Percentiles rank a stretch among this genome's conserved stretches.
Conservation (phyloP, 768 basidiomycete genomes). For the Leccinum olivaceopallidum region DNA sequence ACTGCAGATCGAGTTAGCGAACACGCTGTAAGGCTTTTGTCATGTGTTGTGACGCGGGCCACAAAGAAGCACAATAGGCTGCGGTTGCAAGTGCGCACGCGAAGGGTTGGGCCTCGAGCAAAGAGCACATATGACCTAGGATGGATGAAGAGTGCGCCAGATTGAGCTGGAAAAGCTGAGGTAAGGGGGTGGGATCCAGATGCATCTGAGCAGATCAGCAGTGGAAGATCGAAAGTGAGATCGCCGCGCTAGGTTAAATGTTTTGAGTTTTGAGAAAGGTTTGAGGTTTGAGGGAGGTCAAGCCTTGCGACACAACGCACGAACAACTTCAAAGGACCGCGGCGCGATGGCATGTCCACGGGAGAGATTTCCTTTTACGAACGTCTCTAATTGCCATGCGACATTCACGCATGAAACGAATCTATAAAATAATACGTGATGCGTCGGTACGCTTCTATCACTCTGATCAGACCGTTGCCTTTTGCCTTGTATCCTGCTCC, state of each 20-base stretch:
- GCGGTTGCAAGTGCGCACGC: conserved; percentile 6
- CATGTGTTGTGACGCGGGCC: conserved; percentile 24
- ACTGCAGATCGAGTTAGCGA: conserved; percentile 28
- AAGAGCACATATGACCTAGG: conserved; percentile 18
- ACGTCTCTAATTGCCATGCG: not conserved
- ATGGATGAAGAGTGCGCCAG: conserved; percentile 4
- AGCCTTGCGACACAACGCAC: not conserved
- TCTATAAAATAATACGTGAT: conserved; percentile 17
- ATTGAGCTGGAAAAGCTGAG: conserved; percentile 12
- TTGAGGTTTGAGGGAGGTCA: not conserved
- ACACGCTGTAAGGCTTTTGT: conserved; percentile 29
- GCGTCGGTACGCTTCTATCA: conserved; percentile 34
- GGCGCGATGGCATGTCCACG: conserved; percentile 20
- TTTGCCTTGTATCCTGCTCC: conserved; percentile 47
- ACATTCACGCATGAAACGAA: conserved; percentile 9
- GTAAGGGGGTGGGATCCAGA: conserved; percentile 15
- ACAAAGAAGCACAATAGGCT: conserved; percentile 30
- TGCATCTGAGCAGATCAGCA: conserved; percentile 15
- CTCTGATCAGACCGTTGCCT: conserved; percentile 44
- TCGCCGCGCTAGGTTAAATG: conserved; percentile 28
- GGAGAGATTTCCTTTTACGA: conserved; percentile 6
- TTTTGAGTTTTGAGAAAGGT: conserved; percentile 20
- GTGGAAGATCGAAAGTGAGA: conserved; percentile 31
- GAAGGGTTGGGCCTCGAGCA: conserved; percentile 12
- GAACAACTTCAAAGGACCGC: conserved; percentile 11